Evolutionary conservation across 306 rosid genomes (phyloP).

Genomic region (Pterocarpus santalinus): DNA sequence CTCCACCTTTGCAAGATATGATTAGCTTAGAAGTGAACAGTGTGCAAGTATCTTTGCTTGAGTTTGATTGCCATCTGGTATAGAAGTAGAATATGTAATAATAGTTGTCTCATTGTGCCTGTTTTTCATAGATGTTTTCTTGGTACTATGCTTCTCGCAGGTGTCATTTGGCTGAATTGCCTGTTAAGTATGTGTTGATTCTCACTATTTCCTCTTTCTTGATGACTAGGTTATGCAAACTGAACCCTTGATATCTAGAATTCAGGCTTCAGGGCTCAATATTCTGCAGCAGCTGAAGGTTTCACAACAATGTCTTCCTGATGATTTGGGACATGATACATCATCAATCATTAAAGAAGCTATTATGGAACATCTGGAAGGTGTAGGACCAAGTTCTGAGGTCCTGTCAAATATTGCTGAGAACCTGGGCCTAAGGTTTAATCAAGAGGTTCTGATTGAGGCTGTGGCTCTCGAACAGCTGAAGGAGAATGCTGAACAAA

Average conservation of each 20-base stretch:
- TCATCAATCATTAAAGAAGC: conserved; percentile 62
- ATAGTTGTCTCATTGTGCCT: neutral
- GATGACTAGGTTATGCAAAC: conserved; percentile 69
- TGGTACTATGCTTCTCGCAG: neutral
- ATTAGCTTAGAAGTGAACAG: neutral
- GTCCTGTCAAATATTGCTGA: conserved; percentile 61
- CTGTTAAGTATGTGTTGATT: conserved; percentile 30
- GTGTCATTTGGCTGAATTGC: conserved; percentile 11
- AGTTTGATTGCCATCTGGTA: conserved; percentile 25
- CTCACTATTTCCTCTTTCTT: conserved; percentile 46
- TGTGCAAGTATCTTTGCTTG: conserved; percentile 14
- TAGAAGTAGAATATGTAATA: neutral
- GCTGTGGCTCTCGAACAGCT: conserved; percentile 76
- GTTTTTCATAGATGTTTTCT: neutral
- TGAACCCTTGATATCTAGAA: conserved; percentile 67
- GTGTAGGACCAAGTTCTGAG: conserved; percentile 63
- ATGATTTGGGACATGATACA: conserved; percentile 59
- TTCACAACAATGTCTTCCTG: conserved; percentile 58
- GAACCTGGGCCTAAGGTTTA: conserved; percentile 62
- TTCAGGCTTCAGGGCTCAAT: conserved; percentile 49
- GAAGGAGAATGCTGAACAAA: conserved; percentile 78
- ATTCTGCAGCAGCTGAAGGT: conserved; percentile 62
- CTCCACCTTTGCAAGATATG: neutral
- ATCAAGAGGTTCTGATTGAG: conserved; percentile 79
- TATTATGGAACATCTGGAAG: conserved; percentile 61